phyloP scores from a whole-genome alignment of 345 rosid genomes.

The Pistacia integerrima region DNA sequence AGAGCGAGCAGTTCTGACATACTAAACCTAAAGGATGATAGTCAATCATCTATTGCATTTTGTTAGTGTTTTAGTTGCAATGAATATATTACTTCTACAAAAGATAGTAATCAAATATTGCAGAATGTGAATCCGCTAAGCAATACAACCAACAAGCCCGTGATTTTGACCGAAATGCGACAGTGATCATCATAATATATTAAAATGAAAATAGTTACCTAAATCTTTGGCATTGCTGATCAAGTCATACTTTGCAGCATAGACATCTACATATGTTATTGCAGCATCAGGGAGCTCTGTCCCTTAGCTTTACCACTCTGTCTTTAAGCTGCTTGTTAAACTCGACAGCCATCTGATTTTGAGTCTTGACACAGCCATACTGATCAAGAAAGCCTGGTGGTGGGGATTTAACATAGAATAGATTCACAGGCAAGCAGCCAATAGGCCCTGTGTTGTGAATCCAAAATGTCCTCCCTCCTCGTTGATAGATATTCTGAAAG shows the following conservation, averaged over 20 bases:
- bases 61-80: background rate
- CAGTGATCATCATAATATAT: background rate
- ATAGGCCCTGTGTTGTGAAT: slow-evolving; percentile 90
- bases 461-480: slow-evolving; percentile 70
- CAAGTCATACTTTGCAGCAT: slow-evolving; percentile 70
- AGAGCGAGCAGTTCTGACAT: too few species aligned
- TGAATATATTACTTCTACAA: too few species aligned
- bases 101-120: too few species aligned
- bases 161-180: background rate
- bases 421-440: slow-evolving; percentile 83
- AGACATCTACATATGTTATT: slow-evolving; percentile 78
- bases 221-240: slow-evolving; percentile 58
- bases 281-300: slow-evolving; percentile 68
- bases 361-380: slow-evolving; percentile 73
- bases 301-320: slow-evolving; percentile 50
- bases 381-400: slow-evolving; percentile 67
- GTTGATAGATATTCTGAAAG: slow-evolving; percentile 47
- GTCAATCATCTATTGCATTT: background rate
- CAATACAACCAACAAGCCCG: too few species aligned
- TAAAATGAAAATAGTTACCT: slow-evolving; percentile 41
- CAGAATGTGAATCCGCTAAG: too few species aligned
- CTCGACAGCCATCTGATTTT: slow-evolving; percentile 75
- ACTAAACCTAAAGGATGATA: too few species aligned
- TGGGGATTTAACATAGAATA: slow-evolving; percentile 66
- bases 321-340: slow-evolving; percentile 73